Percentiles rank a stretch among this genome's conserved stretches.
Evolutionary conservation across 2,329 filamentous ascomycete species (phyloP).

Genomic region (Phyllosticta citriasiana): DNA sequence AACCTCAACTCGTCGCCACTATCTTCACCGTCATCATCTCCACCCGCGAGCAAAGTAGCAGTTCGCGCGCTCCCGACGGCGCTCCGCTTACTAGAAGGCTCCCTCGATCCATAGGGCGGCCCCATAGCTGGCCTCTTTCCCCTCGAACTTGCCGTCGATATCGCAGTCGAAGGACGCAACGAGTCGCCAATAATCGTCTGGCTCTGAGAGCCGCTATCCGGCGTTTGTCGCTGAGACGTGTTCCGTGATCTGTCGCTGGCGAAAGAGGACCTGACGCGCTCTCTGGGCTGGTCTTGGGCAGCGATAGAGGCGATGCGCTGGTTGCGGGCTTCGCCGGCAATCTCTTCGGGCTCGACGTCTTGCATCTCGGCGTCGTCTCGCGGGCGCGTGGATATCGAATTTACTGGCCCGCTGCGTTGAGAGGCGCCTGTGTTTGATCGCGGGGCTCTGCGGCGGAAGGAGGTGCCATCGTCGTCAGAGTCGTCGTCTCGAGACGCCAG

Average conservation of each 20-base stretch:
- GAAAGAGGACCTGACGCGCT: neutral
- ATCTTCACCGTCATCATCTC: conserved; percentile 36
- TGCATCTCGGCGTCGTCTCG: conserved; percentile 1
- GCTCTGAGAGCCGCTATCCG: neutral
- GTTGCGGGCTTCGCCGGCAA: conserved; percentile 18
- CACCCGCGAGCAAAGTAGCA: conserved; percentile 24
- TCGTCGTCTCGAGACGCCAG: conserved; percentile 20
- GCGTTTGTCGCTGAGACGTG: neutral
- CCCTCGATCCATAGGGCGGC: conserved; percentile 14
- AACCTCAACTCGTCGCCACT: conserved; percentile 49
- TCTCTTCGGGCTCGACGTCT: conserved; percentile 31
- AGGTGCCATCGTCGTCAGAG: conserved; percentile 20
- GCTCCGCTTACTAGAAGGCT: conserved; percentile 16
- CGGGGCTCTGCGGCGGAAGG: neutral
- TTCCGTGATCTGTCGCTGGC: conserved; percentile 15
- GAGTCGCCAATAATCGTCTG: conserved; percentile 15
- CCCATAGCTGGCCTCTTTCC: conserved; percentile 21
- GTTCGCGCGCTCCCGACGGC: conserved; percentile 12
- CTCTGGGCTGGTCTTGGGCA: neutral
- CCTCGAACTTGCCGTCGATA: neutral
- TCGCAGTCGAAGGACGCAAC: conserved; percentile 13
- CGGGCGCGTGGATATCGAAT: neutral
- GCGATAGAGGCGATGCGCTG: conserved; percentile 1
- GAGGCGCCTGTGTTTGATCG: neutral
- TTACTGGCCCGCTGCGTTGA: neutral